Evolutionary conservation across 176 grass and related monocot species (phyloP), one percentile per base, ranked within the genome.

Genomic region (Hordeum marinum): DNA sequence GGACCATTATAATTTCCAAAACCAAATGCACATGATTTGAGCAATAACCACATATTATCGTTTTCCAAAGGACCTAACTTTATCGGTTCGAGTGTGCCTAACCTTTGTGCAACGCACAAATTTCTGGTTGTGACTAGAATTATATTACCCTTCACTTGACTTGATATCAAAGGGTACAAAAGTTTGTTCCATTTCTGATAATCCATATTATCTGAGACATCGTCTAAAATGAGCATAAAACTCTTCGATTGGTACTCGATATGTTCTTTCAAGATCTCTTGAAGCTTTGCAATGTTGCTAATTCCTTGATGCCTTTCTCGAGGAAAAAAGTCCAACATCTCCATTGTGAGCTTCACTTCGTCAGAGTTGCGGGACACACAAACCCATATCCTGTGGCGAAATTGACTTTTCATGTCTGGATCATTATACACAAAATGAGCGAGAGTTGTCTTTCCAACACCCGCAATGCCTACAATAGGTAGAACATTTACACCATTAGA

Each of bases 41-140:
- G 85, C 0, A 88, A 59, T 23, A 13, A 14, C 76, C 9, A 78
- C 9, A 55, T 82, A 3, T 82, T 13, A 6, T 71, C 20, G 0
- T 24, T 3, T 6, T 20, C 8, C 31, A 88, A 9, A 82, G 10
- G 1, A 85, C 2, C 27, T 81, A 88, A 23, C 3, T 69, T 45
- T 4, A 85, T 15, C 0, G 68, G 55, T 6, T 41, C n/a, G 2
- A 46, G 18, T 8, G 85, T 81, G 3, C 80, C 60, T 37, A 82
- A 61, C 63, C 0, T 36, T 45, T 85, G 35, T 65, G 86, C 90
- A 20, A 82, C 23, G 23, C 68, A 85, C 0, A 62, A 6, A 1
- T 23, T 54, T 45, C 83, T 81, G 11, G 88, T 90, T 31, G 85
- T 82, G 6, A 82, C 8, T 77, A 87, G 3, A 21, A 87, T 45